These are phyloP conservation scores for Macrophomina pseudophaseolina DNA, from an alignment of 2,329 filamentous ascomycete genomes.

Conservation along the genomic window DNA sequence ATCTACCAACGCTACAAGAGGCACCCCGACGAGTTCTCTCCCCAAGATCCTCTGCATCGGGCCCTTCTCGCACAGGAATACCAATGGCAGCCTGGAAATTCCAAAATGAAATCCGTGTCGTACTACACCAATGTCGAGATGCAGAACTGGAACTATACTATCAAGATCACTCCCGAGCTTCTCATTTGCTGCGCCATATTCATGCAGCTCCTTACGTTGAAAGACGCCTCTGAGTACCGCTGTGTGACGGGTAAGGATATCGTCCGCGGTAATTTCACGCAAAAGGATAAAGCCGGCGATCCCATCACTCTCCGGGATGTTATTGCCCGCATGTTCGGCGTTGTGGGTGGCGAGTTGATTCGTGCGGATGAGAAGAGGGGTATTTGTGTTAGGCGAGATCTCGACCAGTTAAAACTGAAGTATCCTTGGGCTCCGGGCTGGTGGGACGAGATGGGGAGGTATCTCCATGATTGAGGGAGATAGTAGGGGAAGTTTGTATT, in stretches of 20 bases:
- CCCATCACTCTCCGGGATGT: slow-evolving; percentile 11
- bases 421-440: slow-evolving; percentile 15
- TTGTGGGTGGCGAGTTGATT: slow-evolving; percentile 5
- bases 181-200: slow-evolving; percentile 38
- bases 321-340: slow-evolving; percentile 7
- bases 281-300: slow-evolving; percentile 14
- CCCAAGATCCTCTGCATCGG: slow-evolving; percentile 35
- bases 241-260: slow-evolving; percentile 9
- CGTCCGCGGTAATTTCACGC: neutral
- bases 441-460: slow-evolving; percentile 12
- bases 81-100: slow-evolving; percentile 30
- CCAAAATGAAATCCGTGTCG: slow-evolving; percentile 6
- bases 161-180: slow-evolving; percentile 38
- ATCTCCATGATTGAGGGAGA: neutral
- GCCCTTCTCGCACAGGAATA: slow-evolving; percentile 37
- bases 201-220: slow-evolving; percentile 24
- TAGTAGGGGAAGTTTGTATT: neutral
- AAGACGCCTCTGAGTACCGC: slow-evolving; percentile 16
- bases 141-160: slow-evolving; percentile 39
- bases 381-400: neutral
- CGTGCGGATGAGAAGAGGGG: slow-evolving; percentile 20
- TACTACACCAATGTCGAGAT: slow-evolving; percentile 21
- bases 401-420: slow-evolving; percentile 15
- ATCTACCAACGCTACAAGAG: slow-evolving; percentile 42
- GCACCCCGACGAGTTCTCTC: slow-evolving; percentile 39